Percentiles rank a stretch among this genome's conserved stretches.
Conservation (phyloP, 1,139 yeast genomes). For the Sugiyamaella paludigena region DNA sequence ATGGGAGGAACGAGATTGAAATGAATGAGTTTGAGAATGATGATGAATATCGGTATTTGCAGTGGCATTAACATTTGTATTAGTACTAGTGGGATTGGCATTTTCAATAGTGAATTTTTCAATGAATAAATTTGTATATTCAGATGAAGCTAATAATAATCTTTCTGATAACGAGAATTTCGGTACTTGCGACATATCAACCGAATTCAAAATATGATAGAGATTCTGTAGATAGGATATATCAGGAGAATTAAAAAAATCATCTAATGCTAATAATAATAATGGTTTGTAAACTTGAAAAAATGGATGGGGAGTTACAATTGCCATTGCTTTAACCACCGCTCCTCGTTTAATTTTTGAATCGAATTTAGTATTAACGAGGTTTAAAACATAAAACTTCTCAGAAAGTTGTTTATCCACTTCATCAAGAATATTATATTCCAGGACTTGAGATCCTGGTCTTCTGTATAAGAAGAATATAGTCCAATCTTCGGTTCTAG, state of each 20-base stretch:
- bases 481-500: slow-evolving; percentile 59
- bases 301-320: slow-evolving; percentile 50
- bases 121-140: slow-evolving; percentile 32
- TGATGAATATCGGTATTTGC: neutral
- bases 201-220: slow-evolving; percentile 41
- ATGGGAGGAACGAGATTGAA: neutral
- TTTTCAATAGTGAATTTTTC: slow-evolving; percentile 32
- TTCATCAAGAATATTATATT: slow-evolving; percentile 30
- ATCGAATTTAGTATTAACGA: slow-evolving; percentile 54
- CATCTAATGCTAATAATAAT: slow-evolving; percentile 53
- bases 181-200: slow-evolving; percentile 37
- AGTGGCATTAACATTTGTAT: neutral
- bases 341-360: slow-evolving; percentile 53
- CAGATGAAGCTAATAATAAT: slow-evolving; percentile 33
- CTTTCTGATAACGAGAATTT: slow-evolving; percentile 32
- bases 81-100: slow-evolving; percentile 4
- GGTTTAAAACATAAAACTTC: slow-evolving; percentile 54
- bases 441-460: slow-evolving; percentile 29
- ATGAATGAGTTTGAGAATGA: neutral
- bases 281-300: slow-evolving; percentile 61
- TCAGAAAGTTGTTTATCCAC: slow-evolving; percentile 33
- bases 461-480: slow-evolving; percentile 50
- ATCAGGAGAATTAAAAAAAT: slow-evolving; percentile 34
- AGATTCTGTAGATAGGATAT: slow-evolving; percentile 35
- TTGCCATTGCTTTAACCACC: slow-evolving; percentile 53